These are phyloP conservation scores for Pleoardoris graminearum DNA, from an alignment of 2,329 filamentous ascomycete species.

Conservation along the genomic window DNA sequence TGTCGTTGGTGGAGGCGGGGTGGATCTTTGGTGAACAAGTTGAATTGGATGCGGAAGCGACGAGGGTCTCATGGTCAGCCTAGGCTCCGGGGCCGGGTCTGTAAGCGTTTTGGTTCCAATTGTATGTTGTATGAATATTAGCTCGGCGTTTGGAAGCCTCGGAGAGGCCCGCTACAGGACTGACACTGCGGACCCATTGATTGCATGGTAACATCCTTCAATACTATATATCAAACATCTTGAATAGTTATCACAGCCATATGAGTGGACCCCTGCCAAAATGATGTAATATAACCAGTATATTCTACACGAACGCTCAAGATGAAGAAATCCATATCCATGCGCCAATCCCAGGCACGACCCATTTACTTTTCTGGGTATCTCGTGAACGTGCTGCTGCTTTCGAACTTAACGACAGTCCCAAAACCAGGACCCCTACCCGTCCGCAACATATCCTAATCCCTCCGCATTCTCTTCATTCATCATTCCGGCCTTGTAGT, in stretches of 20 bases:
- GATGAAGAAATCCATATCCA: conserved; percentile 16
- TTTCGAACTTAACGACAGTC: background rate
- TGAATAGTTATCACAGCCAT: background rate
- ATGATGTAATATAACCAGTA: conserved; percentile 18
- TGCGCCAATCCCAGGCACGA: conserved; percentile 1
- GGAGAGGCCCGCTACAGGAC: conserved; percentile 5
- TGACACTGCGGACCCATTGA: background rate
- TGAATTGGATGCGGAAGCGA: background rate
- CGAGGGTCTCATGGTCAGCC: conserved; percentile 1
- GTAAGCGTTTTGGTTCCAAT: conserved; percentile 4
- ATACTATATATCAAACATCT: background rate
- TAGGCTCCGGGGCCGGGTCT: background rate
- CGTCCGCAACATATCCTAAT: background rate
- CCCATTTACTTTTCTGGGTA: background rate
- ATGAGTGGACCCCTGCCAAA: background rate
- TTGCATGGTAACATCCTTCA: background rate
- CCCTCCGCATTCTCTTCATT: conserved; percentile 8
- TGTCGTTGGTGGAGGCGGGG: background rate
- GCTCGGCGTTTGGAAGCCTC: conserved; percentile 13
- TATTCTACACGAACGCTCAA: conserved; percentile 34
- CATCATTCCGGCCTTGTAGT: conserved; percentile 34
- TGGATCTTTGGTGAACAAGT: background rate
- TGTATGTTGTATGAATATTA: conserved; percentile 18
- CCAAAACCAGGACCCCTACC: background rate
- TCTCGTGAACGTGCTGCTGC: background rate